phyloP scores from a whole-genome alignment of 1,284 basidiomycete species.

The Trichosporon sp. region DNA sequence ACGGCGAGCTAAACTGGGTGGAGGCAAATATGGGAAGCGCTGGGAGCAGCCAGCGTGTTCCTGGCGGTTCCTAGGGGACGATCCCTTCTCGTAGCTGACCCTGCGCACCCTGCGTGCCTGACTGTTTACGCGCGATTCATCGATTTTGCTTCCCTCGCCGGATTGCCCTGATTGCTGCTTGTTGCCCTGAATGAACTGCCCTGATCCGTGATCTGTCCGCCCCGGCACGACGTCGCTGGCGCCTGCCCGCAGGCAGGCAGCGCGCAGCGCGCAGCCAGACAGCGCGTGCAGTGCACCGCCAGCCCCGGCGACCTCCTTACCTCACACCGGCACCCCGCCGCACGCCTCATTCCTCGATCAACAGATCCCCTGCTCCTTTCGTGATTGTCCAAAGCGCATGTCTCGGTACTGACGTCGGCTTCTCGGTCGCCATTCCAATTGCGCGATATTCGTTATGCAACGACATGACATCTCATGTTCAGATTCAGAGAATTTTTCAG shows the following conservation, averaged over 20 bases:
- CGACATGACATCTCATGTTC: neutral
- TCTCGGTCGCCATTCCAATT: neutral
- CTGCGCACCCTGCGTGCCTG: neutral
- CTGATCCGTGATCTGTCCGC: neutral
- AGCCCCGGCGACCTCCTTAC: neutral
- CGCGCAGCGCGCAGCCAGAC: too few species aligned
- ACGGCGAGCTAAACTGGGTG: neutral
- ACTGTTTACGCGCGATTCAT: neutral
- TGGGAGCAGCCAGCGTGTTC: neutral
- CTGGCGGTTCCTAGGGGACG: neutral
- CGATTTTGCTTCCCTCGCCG: neutral
- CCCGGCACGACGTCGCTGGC: neutral
- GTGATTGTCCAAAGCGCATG: neutral
- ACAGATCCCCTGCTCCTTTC: neutral
- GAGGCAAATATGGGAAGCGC: slow-evolving; percentile 1
- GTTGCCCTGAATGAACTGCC: neutral
- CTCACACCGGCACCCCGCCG: too few species aligned
- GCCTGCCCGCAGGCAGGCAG: neutral
- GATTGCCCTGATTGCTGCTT: neutral
- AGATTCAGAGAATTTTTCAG: neutral
- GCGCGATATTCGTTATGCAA: neutral
- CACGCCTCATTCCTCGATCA: neutral
- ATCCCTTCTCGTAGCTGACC: neutral
- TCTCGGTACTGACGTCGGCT: neutral
- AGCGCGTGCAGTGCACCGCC: neutral